Evolutionary conservation across 2,329 filamentous ascomycete genomes (phyloP), one percentile per base, ranked within the genome.

Genomic region (Bipolaris bicolor): DNA sequence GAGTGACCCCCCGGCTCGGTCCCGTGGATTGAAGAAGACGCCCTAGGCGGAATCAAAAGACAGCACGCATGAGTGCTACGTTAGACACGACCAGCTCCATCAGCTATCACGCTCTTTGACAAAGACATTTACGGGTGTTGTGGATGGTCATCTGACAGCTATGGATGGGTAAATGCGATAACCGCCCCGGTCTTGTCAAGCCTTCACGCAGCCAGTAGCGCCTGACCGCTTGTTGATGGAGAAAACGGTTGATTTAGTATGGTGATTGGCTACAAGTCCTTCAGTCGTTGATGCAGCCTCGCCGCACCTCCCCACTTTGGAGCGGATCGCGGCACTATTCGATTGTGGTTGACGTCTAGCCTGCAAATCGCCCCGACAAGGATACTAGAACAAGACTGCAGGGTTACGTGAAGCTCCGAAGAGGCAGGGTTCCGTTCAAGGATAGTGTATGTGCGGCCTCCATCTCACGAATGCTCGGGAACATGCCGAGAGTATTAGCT

Each of bases 131-230:
- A 24, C 49, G 16, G 51, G 49, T 15, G 37, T 58, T 50, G 34
- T 26, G 24, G 47, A 22, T 39, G 60, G 64, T 76, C 72, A 76
- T 73, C 66, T 74, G 73, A 72, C 63, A 54, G 52, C 43, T 59
- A 45, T 56, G 55, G 57, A 66, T 62, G 50, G 51, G 31, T 54
- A 55, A 64, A 58, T 52, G 62, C 59, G 59, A 68, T 62, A 61
- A 61, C 55, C 47, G 50, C 58, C 57, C 58, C 60, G 58, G 59
- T 60, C 61, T 55, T 65, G 55, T 52, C 64, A 49, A 64, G 31
- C 60, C 47, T 43, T 60, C 48, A 57, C 58, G 61, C 53, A 60
- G 55, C 62, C 34, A 44, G 55, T 53, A 52, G 53, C 72, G 69
- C 67, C 66, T 74, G 71, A 74, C 62, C 61, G 59, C 47, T 51